Conservation (phyloP, 495 filamentous ascomycete species). For the Aspergillus mulundensis region DNA sequence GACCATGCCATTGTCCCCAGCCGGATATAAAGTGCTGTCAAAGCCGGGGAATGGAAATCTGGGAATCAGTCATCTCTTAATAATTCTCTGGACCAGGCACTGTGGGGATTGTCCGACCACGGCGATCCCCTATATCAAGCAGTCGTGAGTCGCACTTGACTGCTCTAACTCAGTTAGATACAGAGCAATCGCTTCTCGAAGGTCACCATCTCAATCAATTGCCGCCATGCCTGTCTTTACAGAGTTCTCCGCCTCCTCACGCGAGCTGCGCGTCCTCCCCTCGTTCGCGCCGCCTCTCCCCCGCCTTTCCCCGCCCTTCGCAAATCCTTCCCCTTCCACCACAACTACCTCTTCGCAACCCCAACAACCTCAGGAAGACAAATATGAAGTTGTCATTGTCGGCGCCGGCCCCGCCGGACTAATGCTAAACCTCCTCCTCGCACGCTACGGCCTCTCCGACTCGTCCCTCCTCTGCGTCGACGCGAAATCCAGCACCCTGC, state of each 20-base stretch:
- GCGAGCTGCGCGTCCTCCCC: conserved; percentile 37
- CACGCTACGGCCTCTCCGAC: conserved; percentile 45
- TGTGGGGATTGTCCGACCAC: neutral
- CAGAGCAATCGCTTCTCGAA: neutral
- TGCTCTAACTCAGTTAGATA: neutral
- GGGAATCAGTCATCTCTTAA: neutral
- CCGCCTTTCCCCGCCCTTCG: conserved; percentile 22
- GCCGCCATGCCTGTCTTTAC: conserved; percentile 44
- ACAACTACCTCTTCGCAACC: conserved; percentile 1
- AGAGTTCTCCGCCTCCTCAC: conserved; percentile 35
- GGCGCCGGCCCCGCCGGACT: conserved; percentile 49
- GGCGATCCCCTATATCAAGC: neutral
- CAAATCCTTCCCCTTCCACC: conserved; percentile 11
- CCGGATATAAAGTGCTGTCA: neutral
- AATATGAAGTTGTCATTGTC: conserved; percentile 43
- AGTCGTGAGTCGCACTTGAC: neutral
- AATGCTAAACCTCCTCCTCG: conserved; percentile 43
- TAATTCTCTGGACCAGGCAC: neutral
- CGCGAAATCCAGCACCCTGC: conserved; percentile 36
- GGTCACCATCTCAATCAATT: neutral
- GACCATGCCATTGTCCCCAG: too few species aligned
- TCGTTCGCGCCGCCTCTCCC: conserved; percentile 42
- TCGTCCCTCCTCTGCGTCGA: conserved; percentile 45
- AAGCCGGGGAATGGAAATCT: neutral
- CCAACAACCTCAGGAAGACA: conserved; percentile 12